Base-by-base conservation (phyloP, 352 stramenopile genomes). In the Phytophthora citricola region DNA sequence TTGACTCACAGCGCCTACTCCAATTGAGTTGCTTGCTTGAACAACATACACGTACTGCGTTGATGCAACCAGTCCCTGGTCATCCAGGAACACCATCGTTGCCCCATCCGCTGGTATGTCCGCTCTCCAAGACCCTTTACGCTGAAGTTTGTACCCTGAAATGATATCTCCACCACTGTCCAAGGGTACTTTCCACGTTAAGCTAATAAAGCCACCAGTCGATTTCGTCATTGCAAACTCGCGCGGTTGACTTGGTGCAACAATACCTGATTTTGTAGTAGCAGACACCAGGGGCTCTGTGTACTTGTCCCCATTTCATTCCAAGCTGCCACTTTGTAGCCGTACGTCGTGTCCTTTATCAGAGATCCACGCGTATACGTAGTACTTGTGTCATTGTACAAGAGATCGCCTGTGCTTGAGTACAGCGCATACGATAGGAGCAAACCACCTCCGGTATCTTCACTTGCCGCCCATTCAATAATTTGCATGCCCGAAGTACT, bases 311-410 rank as follows among this genome's bases (percentile, higher is more conserved):
- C 83, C 8, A 57, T 71, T 1, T 56, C 48, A 58, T 91, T 91
- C 38, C 58, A 82, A 5, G 83, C 70, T 2, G 51, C 44, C 12
- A 89, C 50, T 1, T 47, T 56, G 54, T 89, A 91, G 1, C 64
- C 58, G 39, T 91, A 89, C 17, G 60, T 63, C 12, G 76, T 85
- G 24, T 76, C 83, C 3, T 65, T 68, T 5, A 24, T 52, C 17
- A 91, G 43, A 0, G 40, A 66, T 5, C 76, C 76, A 11, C 71
- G 76, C 4, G 50, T 55, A 48, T 79, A 89, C 9, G 64, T 56
- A 9, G 76, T 84, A 5, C 50, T 54, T 0, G 74, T 78, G 5
- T 71, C 78, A n/a, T 76, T 87, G 56, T 81, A 86, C 1, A 91
- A 39, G 1, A 85, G 9, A 2, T 20, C 22, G 15, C 44, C 53